Evolutionary conservation across 2,329 filamentous ascomycete genomes (phyloP), one percentile per base, ranked within the genome.

Genomic region (Stagonosporopsis vannaccii): DNA sequence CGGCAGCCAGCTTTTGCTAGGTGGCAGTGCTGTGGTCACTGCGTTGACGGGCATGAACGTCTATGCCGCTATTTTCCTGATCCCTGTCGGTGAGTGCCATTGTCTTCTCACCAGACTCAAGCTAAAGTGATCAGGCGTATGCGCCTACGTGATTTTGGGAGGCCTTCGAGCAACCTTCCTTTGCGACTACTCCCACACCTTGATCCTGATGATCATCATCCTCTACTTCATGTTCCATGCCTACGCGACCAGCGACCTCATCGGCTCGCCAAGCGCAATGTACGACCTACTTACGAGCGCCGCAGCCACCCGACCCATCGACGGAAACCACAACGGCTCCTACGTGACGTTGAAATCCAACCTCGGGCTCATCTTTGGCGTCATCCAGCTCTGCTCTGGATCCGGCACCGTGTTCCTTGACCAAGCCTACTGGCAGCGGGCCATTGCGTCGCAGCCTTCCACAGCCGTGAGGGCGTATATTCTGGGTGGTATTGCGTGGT

Each of bases 401-500:
- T 72, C 64, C 15, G 70, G 72, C 2, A 71, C 70, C 0, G 77
- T 79, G 1, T 80, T 79, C 50, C 66, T 79, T 0, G 77, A 81
- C 47, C 75, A 79, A 60, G 79, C 77, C 3, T 81, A 80, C 62
- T 81, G 77, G 77, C 79, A 81, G 59, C 70, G 78, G 45, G 80
- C 79, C 9, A 72, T 73, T 28, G 69, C 70, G 6, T 70, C 70
- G 2, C 64, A 68, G 23, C 68, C 69, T 1, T 66, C 68, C 1
- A 70, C 66, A 12, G 69, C 69, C 2, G 68, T 72, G 3, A 61
- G 56, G 19, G 69, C 66, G 0, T 74, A 74, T 41, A 65, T 74
- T 5, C 69, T 82, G 3, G 79, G 78, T 17, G 79, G 52, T 1
- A 64, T 82, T 6, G 79, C 78, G 3, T 82, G 79, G 75, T 81